Evolutionary conservation across 2,329 filamentous ascomycete genomes (phyloP).

Genomic region (Onygena corvina): DNA sequence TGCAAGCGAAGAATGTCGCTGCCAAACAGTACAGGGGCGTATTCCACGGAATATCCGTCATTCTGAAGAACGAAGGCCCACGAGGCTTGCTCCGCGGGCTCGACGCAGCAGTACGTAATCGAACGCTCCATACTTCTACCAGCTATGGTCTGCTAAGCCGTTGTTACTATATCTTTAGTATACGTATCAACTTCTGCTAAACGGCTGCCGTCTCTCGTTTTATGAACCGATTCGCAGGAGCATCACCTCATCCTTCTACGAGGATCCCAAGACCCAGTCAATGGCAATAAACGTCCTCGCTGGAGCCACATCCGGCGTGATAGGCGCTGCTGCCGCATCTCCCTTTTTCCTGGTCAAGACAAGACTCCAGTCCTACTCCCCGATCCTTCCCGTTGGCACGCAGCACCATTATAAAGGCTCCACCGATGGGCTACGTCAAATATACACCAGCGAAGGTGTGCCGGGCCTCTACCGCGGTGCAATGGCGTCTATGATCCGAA

Average conservation of each 20-base stretch:
- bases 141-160: slow-evolving; percentile 3
- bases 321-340: slow-evolving; percentile 84
- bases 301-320: slow-evolving; percentile 74
- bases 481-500: slow-evolving; percentile 85
- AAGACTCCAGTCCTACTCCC: slow-evolving; percentile 82
- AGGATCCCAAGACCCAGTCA: slow-evolving; percentile 63
- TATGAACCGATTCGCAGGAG: slow-evolving; percentile 83
- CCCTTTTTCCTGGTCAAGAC: slow-evolving; percentile 99
- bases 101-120: slow-evolving; percentile 55
- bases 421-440: slow-evolving; percentile 66
- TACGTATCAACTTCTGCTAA: slow-evolving; percentile 89
- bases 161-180: slow-evolving; percentile 42
- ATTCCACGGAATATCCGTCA: slow-evolving; percentile 79
- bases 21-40: slow-evolving; percentile 84
- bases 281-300: slow-evolving; percentile 88
- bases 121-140: not conserved
- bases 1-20: slow-evolving; percentile 74
- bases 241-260: slow-evolving; percentile 57
- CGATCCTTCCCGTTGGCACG: slow-evolving; percentile 88
- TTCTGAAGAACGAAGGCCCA: slow-evolving; percentile 79
- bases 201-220: slow-evolving; percentile 91
- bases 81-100: slow-evolving; percentile 78
- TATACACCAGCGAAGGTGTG: slow-evolving; percentile 65
- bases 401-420: slow-evolving; percentile 87
- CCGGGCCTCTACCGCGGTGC: slow-evolving; percentile 80